These are phyloP conservation scores for Suillus weaverae DNA, from an alignment of 768 basidiomycete species.

Conservation along the genomic window DNA sequence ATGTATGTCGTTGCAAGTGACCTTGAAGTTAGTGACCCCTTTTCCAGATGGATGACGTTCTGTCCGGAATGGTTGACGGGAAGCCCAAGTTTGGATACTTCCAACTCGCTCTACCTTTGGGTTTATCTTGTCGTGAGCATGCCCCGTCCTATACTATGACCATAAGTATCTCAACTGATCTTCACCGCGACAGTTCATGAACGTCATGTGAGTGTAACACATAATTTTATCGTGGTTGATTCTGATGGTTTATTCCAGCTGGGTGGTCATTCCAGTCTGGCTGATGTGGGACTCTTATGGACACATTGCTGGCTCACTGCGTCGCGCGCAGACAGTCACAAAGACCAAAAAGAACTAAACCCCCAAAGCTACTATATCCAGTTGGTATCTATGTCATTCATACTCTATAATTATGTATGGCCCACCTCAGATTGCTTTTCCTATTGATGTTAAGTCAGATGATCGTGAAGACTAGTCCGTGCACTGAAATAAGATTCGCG, in stretches of 20 bases:
- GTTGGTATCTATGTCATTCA: neutral
- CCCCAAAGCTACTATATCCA: neutral
- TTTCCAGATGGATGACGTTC: slow-evolving; percentile 79
- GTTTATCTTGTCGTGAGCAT: slow-evolving; percentile 67
- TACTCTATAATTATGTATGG: neutral
- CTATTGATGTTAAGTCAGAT: neutral
- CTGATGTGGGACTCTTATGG: slow-evolving; percentile 79
- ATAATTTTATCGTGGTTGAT: neutral
- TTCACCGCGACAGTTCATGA: slow-evolving; percentile 63
- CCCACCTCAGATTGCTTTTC: neutral
- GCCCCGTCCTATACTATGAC: slow-evolving; percentile 28
- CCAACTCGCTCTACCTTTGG: slow-evolving; percentile 72
- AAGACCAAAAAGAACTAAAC: slow-evolving; percentile 39
- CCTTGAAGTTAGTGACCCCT: neutral
- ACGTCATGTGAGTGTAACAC: slow-evolving; percentile 56
- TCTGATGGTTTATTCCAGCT: slow-evolving; percentile 42
- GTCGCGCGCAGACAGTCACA: slow-evolving; percentile 33
- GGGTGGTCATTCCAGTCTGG: slow-evolving; percentile 76
- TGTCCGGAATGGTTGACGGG: slow-evolving; percentile 84
- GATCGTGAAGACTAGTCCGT: neutral
- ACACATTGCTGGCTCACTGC: slow-evolving; percentile 64
- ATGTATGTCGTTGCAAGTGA: slow-evolving; percentile 14
- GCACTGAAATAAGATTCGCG: neutral
- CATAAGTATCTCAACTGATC: neutral
- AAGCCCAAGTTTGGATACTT: slow-evolving; percentile 68